Conservation (phyloP, 805 yeast genomes). For the Cyberlindnera sargentensis region DNA sequence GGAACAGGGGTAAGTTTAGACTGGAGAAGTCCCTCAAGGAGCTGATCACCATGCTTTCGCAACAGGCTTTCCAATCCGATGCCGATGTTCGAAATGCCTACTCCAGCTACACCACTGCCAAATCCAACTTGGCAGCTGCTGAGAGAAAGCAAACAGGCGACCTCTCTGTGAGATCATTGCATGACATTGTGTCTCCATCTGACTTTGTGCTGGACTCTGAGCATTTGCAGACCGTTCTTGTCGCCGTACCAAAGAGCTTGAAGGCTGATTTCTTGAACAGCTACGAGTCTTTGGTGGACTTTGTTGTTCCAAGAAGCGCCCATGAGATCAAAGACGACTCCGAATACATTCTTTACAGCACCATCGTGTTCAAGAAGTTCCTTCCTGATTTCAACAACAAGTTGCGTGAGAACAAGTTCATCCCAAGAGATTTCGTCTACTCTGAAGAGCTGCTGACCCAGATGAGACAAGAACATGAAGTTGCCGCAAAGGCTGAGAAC, state of each 20-base stretch:
- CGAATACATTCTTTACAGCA: constrained; percentile 68
- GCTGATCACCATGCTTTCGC: constrained; percentile 59
- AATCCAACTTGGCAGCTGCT: constrained; percentile 76
- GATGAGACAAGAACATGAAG: constrained; percentile 71
- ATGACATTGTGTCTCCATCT: constrained; percentile 75
- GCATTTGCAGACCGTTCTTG: constrained; percentile 73
- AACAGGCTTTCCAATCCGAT: constrained; percentile 79
- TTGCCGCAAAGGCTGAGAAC: constrained; percentile 67
- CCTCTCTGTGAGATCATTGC: constrained; percentile 82
- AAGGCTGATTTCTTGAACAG: constrained; percentile 52
- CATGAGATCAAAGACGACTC: constrained; percentile 58
- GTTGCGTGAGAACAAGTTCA: constrained; percentile 80
- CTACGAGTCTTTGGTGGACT: constrained; percentile 71
- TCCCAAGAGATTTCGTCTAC: constrained; percentile 87
- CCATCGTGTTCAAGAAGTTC: constrained; percentile 79
- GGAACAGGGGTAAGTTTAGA: constrained; percentile 87
- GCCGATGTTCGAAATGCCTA: constrained; percentile 75
- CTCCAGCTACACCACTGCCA: constrained; percentile 72
- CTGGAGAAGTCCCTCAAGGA: constrained; percentile 77
- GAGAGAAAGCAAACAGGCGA: constrained; percentile 94
- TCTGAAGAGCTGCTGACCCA: constrained; percentile 68
- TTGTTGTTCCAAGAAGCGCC: constrained; percentile 93
- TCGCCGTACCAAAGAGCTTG: constrained; percentile 76
- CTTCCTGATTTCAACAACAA: constrained; percentile 60
- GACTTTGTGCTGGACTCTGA: constrained; percentile 85